phyloP scores from a whole-genome alignment of 1,284 basidiomycete genomes.

The Cystobasidium pallidum region DNA sequence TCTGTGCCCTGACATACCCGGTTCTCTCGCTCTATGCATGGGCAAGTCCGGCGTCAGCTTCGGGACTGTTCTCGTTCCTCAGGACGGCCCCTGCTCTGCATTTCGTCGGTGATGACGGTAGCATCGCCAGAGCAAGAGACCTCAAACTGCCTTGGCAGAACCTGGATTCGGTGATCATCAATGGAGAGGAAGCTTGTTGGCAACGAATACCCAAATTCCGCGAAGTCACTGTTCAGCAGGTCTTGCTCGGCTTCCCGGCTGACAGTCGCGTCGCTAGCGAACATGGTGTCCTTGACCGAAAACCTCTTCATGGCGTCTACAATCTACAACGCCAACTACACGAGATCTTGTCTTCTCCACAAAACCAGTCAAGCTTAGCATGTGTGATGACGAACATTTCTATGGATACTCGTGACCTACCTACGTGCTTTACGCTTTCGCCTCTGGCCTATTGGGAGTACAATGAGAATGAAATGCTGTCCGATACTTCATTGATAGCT shows the following conservation, averaged over 20 bases:
- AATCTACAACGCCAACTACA: conserved; percentile 47
- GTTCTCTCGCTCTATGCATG: conserved; percentile 82
- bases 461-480: conserved; percentile 62
- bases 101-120: conserved; percentile 34
- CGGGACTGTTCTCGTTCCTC: conserved; percentile 43
- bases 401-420: background rate
- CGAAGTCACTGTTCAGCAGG: conserved; percentile 75
- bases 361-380: conserved; percentile 17
- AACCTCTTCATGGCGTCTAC: conserved; percentile 45
- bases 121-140: conserved; percentile 39
- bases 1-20: conserved; percentile 92
- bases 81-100: conserved; percentile 42
- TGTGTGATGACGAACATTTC: conserved; percentile 43
- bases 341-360: conserved; percentile 3
- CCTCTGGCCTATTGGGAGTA: conserved; percentile 74
- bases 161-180: conserved; percentile 26
- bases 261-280: conserved; percentile 37
- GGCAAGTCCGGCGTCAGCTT: conserved; percentile 43
- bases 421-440: conserved; percentile 67
- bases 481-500: conserved; percentile 65
- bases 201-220: conserved; percentile 69
- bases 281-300: conserved; percentile 46
- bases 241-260: conserved; percentile 61
- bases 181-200: conserved; percentile 52
- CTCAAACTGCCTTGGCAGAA: conserved; percentile 42